A percentile compares a stretch with the other conserved stretches of the same genome.
Evolutionary conservation across 192 early-diverging fungal genomes (phyloP).

Genomic region (Gryganskiella cystojenkinii): DNA sequence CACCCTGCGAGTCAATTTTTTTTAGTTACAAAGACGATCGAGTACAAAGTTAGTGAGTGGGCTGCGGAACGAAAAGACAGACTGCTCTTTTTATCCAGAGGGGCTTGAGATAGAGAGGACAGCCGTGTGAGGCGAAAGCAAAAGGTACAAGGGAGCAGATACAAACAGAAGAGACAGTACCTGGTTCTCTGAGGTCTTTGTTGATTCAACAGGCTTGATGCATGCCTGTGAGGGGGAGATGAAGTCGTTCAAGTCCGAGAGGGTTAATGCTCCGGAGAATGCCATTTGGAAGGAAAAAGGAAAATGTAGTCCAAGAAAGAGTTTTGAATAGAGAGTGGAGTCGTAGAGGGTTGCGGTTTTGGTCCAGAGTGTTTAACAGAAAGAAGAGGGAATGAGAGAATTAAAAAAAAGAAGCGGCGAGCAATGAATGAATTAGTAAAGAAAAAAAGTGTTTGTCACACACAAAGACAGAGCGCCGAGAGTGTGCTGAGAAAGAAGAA

Average conservation of each 20-base stretch:
- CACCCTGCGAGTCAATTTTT: constrained; percentile 50
- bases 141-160: constrained; percentile 1
- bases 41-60: constrained; percentile 21
- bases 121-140: background rate
- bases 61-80: constrained; percentile 2
- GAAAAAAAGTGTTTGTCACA: too few species aligned
- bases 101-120: constrained; percentile 12
- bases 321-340: too few species aligned
- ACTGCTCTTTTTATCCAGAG: background rate
- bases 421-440: too few species aligned
- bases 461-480: too few species aligned
- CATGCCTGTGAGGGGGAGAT: constrained; percentile 97
- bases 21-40: background rate
- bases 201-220: constrained; percentile 92
- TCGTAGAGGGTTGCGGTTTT: too few species aligned
- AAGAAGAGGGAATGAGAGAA: background rate
- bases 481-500: too few species aligned
- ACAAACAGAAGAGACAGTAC: constrained; percentile 16
- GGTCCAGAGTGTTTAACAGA: too few species aligned
- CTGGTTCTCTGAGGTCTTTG: constrained; percentile 67
- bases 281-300: constrained; percentile 58
- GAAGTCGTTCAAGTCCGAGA: constrained; percentile 98
- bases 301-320: too few species aligned
- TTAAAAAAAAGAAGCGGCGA: too few species aligned
- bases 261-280: constrained; percentile 87